Evolutionary conservation across 495 filamentous ascomycete genomes (phyloP), one percentile per base, ranked within the genome.

Genomic region (Xylaria intraflava): DNA sequence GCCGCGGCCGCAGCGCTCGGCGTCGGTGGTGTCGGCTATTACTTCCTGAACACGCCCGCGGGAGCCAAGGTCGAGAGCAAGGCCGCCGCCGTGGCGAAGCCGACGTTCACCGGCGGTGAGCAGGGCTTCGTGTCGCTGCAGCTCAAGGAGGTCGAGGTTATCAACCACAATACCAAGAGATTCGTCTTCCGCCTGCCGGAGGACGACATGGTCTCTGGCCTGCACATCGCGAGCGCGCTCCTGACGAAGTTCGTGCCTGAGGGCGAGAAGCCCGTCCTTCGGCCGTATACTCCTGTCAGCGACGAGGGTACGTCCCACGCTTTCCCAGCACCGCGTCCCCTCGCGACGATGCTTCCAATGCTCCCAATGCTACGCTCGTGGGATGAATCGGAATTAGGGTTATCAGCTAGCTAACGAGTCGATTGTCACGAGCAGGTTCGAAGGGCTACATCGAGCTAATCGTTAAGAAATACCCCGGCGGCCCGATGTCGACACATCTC

Each of bases 131-230:
- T 95, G 38, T 79, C 81, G 55, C 80, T 95, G 57, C 82, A 85
- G 74, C 78, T 98, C 40, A 82, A 88, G 39, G 79, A 83, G n/a
- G 78, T 89, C 57, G 85, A 89, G 72, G 62, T 67, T 12, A 68
- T 95, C 71, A 95, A 86, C 73, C 83, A 87, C 74, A 95, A 95
- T 78, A 90, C 89, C 51, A 96, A 96, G 84, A 78, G 75, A 41
- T 73, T 96, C 63, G 83, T 87, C 60, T 95, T 95, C 72, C 77
- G 79, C 38, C 83, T 94, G 23, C 86, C 88, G n/a, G 84, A 92
- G 61, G 80, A 82, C 60, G 85, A 96, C 65, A 79, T 84, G 69
- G 84, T 94, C 41, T 87, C 84, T 51, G 93, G 93, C 47, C 69
- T 98, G 56, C 69, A 77, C 26, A 73, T 95, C 57, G 82, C 94